phyloP scores from a whole-genome alignment of 176 grass and related monocot species.

The Saccharum officinarum region DNA sequence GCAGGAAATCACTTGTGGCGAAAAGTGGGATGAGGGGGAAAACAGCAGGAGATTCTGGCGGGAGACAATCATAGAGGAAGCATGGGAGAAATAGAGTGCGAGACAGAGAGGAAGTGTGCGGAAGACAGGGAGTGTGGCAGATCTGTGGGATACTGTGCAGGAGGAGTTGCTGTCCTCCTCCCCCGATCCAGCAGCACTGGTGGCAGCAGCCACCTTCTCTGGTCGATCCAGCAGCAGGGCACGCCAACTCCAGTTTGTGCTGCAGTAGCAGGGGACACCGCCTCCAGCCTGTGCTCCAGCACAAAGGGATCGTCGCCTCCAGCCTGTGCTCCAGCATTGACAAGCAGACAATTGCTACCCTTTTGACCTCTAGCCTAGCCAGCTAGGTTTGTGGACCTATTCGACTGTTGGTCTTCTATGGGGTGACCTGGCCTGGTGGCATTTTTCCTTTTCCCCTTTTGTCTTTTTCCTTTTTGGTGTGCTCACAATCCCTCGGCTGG shows the following conservation, averaged over 20 bases:
- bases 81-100: background rate
- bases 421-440: background rate
- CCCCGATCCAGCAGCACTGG: background rate
- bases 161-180: background rate
- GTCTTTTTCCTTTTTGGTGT: background rate
- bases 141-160: background rate
- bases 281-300: background rate
- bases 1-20: background rate
- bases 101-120: background rate
- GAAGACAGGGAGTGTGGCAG: background rate
- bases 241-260: background rate
- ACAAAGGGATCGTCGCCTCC: too few relatives aligned
- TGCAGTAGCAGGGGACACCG: background rate
- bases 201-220: background rate
- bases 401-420: background rate
- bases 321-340: background rate
- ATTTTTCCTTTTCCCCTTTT: background rate
- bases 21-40: background rate
- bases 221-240: background rate
- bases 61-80: background rate
- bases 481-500: background rate
- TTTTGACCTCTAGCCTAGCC: background rate
- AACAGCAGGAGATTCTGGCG: background rate
- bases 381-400: too few relatives aligned
- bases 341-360: background rate